Conservation (phyloP, 306 rosid genomes). For the Clitoria ternatea region DNA sequence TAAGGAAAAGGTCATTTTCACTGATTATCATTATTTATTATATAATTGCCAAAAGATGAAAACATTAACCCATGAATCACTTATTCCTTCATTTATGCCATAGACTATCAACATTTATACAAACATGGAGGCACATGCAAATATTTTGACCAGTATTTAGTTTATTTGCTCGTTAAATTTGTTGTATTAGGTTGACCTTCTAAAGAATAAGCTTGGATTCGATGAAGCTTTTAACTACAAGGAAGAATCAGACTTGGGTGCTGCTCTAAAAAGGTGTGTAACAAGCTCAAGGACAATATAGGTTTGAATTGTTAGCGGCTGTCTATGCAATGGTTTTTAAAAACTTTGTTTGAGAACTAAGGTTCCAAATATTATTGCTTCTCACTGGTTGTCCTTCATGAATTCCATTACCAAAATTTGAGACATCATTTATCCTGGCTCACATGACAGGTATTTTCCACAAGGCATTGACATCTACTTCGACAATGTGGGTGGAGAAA, state of each 20-base stretch:
- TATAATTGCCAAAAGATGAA: neutral
- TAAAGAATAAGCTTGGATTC: slow-evolving; percentile 40
- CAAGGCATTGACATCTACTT: slow-evolving; percentile 49
- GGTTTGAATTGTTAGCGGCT: neutral
- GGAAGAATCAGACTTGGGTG: slow-evolving; percentile 39
- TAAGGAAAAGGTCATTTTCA: slow-evolving; percentile 33
- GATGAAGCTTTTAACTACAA: slow-evolving; percentile 51
- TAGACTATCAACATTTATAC: neutral
- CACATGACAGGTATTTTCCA: slow-evolving; percentile 34
- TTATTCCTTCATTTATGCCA: neutral
- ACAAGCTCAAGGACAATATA: neutral
- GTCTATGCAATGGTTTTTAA: neutral
- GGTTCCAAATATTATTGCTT: neutral
- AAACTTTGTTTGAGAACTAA: neutral
- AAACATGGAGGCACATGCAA: neutral
- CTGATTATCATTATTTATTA: neutral
- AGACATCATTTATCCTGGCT: neutral
- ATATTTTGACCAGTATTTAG: neutral
- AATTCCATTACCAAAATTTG: neutral
- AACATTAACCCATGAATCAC: neutral
- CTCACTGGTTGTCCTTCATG: neutral
- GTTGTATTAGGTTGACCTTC: slow-evolving; percentile 38
- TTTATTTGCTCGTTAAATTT: neutral
- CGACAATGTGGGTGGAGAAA: slow-evolving; percentile 42
- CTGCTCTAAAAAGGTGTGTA: slow-evolving; percentile 37